Evolutionary conservation across 1,284 basidiomycete genomes (phyloP).

Genomic region (Athelia psychrophila): DNA sequence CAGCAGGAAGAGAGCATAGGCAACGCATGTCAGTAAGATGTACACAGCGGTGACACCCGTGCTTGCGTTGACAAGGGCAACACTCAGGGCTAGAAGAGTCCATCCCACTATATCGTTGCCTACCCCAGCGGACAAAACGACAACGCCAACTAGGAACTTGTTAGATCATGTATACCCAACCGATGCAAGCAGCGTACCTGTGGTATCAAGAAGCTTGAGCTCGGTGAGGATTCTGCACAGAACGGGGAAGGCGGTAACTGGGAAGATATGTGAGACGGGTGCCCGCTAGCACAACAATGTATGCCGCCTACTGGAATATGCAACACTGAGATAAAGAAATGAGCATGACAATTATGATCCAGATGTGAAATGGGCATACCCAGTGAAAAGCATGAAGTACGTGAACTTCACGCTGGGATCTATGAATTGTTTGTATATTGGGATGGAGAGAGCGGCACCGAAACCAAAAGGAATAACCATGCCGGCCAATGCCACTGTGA

Average conservation of each 20-base stretch:
- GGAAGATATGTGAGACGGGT: not conserved
- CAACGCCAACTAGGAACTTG: conserved; percentile 40
- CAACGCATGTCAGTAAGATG: conserved; percentile 80
- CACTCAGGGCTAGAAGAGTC: conserved; percentile 78
- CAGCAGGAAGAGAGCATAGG: conserved; percentile 79
- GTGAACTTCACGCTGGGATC: conserved; percentile 63
- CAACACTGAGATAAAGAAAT: conserved; percentile 91
- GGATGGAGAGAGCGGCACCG: conserved; percentile 79
- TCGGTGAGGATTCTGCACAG: conserved; percentile 87
- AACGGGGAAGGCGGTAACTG: conserved; percentile 90
- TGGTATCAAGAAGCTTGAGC: conserved; percentile 85
- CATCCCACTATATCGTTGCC: conserved; percentile 58
- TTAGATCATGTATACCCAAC: too few relatives aligned
- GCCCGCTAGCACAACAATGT: not conserved
- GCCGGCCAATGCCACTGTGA: conserved; percentile 57
- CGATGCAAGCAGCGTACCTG: conserved; percentile 78
- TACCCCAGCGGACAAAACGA: conserved; percentile 70
- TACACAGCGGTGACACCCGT: conserved; percentile 76
- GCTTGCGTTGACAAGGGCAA: conserved; percentile 86
- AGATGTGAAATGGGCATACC: conserved; percentile 23
- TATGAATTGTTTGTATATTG: conserved; percentile 83
- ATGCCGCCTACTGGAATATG: conserved; percentile 63
- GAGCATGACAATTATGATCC: conserved; percentile 65
- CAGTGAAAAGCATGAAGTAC: conserved; percentile 93
- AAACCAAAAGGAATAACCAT: conserved; percentile 83